Evolutionary conservation across 73 alveolate species (phyloP).

Genomic region (Paramecium sonneborni): DNA sequence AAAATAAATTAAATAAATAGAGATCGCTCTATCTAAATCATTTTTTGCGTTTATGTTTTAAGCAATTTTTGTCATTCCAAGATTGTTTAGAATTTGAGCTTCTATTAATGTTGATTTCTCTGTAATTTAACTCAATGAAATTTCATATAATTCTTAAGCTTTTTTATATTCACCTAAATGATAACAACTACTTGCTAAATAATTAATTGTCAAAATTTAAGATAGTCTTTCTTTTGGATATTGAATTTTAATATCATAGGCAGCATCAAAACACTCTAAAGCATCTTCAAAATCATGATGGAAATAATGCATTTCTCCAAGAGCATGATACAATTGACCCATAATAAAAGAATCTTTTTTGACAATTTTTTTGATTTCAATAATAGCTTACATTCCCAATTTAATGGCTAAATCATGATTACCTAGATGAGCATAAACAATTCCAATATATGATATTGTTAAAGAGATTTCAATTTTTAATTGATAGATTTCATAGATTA

Average conservation of each 20-base stretch:
- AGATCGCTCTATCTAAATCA: not conserved
- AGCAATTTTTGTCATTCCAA: not conserved
- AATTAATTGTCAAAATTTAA: conserved; percentile 16
- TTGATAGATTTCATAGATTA: conserved; percentile 1
- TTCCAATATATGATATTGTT: conserved; percentile 3
- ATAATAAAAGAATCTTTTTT: not conserved
- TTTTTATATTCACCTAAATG: not conserved
- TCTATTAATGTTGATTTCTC: conserved; percentile 8
- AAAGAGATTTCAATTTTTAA: not conserved
- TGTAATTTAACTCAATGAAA: not conserved
- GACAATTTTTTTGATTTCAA: not conserved
- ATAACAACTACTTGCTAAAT: conserved; percentile 19
- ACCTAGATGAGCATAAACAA: conserved; percentile 34
- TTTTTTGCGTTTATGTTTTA: not conserved
- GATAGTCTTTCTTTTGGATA: conserved; percentile 14
- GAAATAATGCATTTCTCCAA: not conserved
- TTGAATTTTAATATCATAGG: conserved; percentile 15
- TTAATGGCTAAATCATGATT: not conserved
- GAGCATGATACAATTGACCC: not conserved
- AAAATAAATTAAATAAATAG: not conserved
- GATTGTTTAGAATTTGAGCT: conserved; percentile 5
- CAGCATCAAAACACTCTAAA: conserved; percentile 4
- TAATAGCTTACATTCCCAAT: not conserved
- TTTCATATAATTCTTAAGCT: not conserved
- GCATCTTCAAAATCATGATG: conserved; percentile 27